Conservation (phyloP, 306 rosid species). For the Trifolium fragiferum region DNA sequence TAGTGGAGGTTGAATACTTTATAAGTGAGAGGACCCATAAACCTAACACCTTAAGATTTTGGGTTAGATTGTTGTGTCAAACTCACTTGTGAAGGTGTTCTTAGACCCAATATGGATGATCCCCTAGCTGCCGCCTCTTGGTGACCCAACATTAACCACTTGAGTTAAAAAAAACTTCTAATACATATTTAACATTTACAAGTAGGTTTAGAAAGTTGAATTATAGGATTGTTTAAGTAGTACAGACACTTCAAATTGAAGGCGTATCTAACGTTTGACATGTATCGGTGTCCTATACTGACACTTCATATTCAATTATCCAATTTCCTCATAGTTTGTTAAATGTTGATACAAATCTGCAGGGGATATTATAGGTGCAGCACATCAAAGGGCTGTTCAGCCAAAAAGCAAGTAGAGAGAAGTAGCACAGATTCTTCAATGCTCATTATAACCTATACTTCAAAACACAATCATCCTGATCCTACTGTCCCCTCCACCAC, state of each 20-base stretch:
- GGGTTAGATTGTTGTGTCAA: too few relatives aligned
- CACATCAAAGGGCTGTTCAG: slow-evolving; percentile 91
- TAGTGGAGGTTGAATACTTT: too few relatives aligned
- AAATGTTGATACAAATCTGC: slow-evolving; percentile 24
- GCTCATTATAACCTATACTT: slow-evolving; percentile 82
- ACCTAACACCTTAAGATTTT: too few relatives aligned
- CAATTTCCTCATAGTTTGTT: background rate
- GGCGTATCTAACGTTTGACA: background rate
- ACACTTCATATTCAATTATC: background rate
- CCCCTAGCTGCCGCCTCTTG: too few relatives aligned
- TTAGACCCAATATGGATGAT: too few relatives aligned
- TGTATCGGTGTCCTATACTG: background rate
- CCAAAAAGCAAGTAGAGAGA: slow-evolving; percentile 94
- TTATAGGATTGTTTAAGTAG: background rate
- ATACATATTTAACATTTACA: too few relatives aligned
- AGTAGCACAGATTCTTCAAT: slow-evolving; percentile 82
- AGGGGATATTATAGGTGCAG: slow-evolving; percentile 94
- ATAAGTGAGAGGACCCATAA: too few relatives aligned
- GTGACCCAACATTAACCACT: too few relatives aligned
- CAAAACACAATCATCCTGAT: slow-evolving; percentile 80
- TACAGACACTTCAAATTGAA: background rate
- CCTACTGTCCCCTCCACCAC: slow-evolving; percentile 51
- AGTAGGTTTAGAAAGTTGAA: background rate
- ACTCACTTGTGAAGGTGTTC: too few relatives aligned
- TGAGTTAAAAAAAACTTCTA: too few relatives aligned